These are phyloP conservation scores for Hemileccinum rubropunctum DNA, from an alignment of 768 basidiomycete genomes.

Conservation along the genomic window DNA sequence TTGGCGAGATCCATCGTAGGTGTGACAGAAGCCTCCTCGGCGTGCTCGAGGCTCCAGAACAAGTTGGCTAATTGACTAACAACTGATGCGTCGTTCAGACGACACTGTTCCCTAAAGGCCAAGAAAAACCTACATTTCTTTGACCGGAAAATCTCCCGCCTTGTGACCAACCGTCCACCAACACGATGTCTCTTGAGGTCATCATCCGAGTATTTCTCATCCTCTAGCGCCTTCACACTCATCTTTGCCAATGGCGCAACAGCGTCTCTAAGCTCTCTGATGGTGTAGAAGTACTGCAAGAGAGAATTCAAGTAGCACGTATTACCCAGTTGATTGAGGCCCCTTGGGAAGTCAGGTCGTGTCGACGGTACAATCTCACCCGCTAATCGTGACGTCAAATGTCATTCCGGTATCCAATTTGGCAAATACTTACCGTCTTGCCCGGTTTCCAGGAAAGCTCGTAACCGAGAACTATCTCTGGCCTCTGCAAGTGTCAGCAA, in stretches of 20 bases:
- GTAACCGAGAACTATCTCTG: slow-evolving; percentile 68
- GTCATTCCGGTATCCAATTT: background rate
- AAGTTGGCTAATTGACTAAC: slow-evolving; percentile 75
- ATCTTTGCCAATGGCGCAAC: slow-evolving; percentile 58
- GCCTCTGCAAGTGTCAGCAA: slow-evolving; percentile 71
- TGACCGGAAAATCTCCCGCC: slow-evolving; percentile 78
- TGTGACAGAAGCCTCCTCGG: slow-evolving; percentile 65
- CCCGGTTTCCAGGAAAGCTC: slow-evolving; percentile 62
- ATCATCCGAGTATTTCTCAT: slow-evolving; percentile 75
- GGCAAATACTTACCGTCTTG: slow-evolving; percentile 64
- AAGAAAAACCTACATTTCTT: slow-evolving; percentile 64
- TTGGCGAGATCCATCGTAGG: slow-evolving; percentile 87
- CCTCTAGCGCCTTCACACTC: slow-evolving; percentile 54
- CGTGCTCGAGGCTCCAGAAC: slow-evolving; percentile 73
- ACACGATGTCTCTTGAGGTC: slow-evolving; percentile 83
- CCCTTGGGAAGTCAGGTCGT: slow-evolving; percentile 72
- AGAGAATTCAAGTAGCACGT: slow-evolving; percentile 86
- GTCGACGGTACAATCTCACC: slow-evolving; percentile 57
- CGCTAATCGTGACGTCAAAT: slow-evolving; percentile 39
- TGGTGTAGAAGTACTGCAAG: slow-evolving; percentile 90
- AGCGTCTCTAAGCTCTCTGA: slow-evolving; percentile 80
- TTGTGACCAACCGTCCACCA: slow-evolving; percentile 79
- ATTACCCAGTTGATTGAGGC: slow-evolving; percentile 85
- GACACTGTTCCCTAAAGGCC: background rate
- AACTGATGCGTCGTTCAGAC: slow-evolving; percentile 46